A percentile compares a stretch with the other conserved stretches of the same genome.
These are phyloP conservation scores for Ceratocystiopsis minuta DNA, from an alignment of 2,329 filamentous ascomycete species.

Conservation along the genomic window DNA sequence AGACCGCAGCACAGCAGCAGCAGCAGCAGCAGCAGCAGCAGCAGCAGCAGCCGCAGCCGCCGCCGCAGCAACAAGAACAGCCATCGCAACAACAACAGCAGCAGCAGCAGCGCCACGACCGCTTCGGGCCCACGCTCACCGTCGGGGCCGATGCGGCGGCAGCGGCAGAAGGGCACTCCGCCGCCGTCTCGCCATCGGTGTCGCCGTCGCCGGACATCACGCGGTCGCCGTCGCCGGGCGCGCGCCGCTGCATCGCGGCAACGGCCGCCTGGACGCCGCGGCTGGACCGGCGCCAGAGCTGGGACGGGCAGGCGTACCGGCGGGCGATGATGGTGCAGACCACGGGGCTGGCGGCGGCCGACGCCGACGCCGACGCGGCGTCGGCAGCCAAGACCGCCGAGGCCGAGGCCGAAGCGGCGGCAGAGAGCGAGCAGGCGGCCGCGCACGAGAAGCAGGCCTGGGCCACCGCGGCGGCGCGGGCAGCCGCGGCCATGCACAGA, in stretches of 20 bases:
- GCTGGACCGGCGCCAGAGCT: slow-evolving; percentile 30
- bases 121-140: neutral
- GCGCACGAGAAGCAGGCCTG: too few relatives aligned
- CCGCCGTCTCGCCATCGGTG: neutral
- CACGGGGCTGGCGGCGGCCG: slow-evolving; percentile 3
- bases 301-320: slow-evolving; percentile 34
- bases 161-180: too few relatives aligned
- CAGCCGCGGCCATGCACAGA: too few relatives aligned
- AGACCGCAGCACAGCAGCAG: neutral
- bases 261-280: slow-evolving; percentile 29
- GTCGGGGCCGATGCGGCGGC: neutral
- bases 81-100: neutral
- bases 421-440: too few relatives aligned
- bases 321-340: slow-evolving; percentile 19
- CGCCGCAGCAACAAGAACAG: neutral
- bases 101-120: neutral
- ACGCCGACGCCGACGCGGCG: neutral
- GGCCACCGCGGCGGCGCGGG: too few relatives aligned
- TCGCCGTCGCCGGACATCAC: neutral
- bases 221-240: slow-evolving; percentile 5
- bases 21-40: neutral
- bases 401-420: too few relatives aligned
- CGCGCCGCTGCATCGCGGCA: slow-evolving; percentile 17
- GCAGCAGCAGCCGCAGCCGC: neutral
- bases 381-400: neutral